phyloP scores from a whole-genome alignment of 2,329 filamentous ascomycete genomes.

The Fusarium guadeloupense region DNA sequence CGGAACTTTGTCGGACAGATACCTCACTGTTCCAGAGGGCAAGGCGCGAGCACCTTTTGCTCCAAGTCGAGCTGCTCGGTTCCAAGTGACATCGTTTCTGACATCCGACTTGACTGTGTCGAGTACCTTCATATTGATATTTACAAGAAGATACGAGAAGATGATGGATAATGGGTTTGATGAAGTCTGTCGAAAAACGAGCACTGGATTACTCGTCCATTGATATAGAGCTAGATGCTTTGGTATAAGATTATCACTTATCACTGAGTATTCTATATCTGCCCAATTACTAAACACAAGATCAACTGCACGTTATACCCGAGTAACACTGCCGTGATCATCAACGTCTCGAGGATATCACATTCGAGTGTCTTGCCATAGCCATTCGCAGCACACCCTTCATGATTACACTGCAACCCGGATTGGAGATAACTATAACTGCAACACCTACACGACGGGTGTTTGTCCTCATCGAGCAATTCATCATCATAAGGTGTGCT shows the following conservation, averaged over 20 bases:
- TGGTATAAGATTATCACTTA: background rate
- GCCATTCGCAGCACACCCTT: slow-evolving; percentile 31
- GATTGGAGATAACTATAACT: slow-evolving; percentile 15
- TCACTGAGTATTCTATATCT: too few relatives aligned
- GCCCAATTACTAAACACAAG: background rate
- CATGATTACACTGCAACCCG: background rate
- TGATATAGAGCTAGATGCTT: slow-evolving; percentile 15
- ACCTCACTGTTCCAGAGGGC: slow-evolving; percentile 63
- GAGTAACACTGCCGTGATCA: background rate
- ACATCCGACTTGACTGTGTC: slow-evolving; percentile 34
- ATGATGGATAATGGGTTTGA: background rate
- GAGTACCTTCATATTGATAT: slow-evolving; percentile 34
- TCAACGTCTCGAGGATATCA: background rate
- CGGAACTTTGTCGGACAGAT: slow-evolving; percentile 68
- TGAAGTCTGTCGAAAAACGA: background rate
- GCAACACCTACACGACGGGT: slow-evolving; percentile 4
- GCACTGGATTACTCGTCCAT: background rate
- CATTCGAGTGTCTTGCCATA: background rate
- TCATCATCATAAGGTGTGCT: background rate
- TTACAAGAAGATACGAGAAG: background rate
- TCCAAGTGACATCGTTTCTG: slow-evolving; percentile 38
- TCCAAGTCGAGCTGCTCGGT: slow-evolving; percentile 30
- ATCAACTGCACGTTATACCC: slow-evolving; percentile 3
- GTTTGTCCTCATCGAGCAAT: slow-evolving; percentile 15
- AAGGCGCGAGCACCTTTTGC: slow-evolving; percentile 45